Evolutionary conservation across 1,284 basidiomycete species (phyloP).

Genomic region (Boletellus deceptivus): DNA sequence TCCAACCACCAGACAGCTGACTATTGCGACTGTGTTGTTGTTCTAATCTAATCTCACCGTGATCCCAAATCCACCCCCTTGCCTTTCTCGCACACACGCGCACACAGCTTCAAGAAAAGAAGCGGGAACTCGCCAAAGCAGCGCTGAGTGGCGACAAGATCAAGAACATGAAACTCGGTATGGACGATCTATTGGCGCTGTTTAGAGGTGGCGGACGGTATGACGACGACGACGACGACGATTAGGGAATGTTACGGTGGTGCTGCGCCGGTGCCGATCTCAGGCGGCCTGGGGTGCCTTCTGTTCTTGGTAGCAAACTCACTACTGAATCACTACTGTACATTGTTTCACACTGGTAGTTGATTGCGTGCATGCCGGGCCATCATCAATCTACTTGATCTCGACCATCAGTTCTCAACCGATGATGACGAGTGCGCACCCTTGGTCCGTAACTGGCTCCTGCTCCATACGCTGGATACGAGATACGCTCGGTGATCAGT

Average conservation of each 20-base stretch:
- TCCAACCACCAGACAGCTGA: not conserved
- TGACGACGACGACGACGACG: slow-evolving; percentile 35
- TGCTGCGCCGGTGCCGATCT: too few species aligned
- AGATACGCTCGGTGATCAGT: not conserved
- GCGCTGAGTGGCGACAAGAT: slow-evolving; percentile 87
- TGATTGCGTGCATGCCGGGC: too few species aligned
- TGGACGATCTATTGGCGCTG: slow-evolving; percentile 80
- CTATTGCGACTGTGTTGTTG: too few species aligned
- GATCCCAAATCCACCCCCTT: too few species aligned
- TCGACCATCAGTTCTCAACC: not conserved
- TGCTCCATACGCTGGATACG: not conserved
- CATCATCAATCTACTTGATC: not conserved
- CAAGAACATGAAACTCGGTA: slow-evolving; percentile 80
- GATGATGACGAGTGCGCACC: not conserved
- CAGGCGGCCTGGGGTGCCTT: too few species aligned
- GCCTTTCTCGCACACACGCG: not conserved
- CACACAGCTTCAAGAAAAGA: slow-evolving; percentile 75
- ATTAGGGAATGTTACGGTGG: not conserved
- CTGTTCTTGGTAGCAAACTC: too few species aligned
- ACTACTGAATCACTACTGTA: too few species aligned
- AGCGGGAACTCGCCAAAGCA: slow-evolving; percentile 80
- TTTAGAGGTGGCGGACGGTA: slow-evolving; percentile 60
- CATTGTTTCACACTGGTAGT: too few species aligned
- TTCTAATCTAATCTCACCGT: too few species aligned
- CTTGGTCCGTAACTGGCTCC: not conserved